Evolutionary conservation across 225 moss, liverwort and hornwort genomes (phyloP), one percentile per base, ranked within the genome.

Genomic region (Climacium dendroides): DNA sequence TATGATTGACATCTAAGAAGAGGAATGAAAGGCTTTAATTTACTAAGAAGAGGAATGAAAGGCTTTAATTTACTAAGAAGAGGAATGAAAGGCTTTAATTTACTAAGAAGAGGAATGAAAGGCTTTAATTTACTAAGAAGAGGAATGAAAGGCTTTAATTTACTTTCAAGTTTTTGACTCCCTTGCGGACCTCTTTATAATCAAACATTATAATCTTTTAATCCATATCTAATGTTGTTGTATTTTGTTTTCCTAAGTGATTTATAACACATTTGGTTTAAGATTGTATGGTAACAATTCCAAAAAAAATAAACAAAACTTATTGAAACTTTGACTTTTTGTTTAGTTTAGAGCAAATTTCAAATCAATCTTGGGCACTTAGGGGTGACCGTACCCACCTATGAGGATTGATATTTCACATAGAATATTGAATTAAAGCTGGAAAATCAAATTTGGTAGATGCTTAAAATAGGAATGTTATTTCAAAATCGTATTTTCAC

Each of bases 311-410:
- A 19, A 19, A 19, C 10, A n/a, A 65, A 22, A 35, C 6, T 35
- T 34, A 34, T 19, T 2, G 18, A 16, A 34, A 18, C 29, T 34
- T 32, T 63, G 16, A 2, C 29, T 30, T 62, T 30, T 62, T 61
- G 61, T 64, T 64, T 34, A 9, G 8, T 62, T 62, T 18, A 34
- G 63, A 63, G 4, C 0, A 63, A 30, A 16, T 32, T 32, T 2
- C 3, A 63, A 19, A 19, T 1, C 10, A n/a, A n/a, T n/a, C 10
- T 10, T 65, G 8, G 19, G 9, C 65, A 65, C 35, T 19, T 11
- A 65, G 17, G 10, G 3, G 6, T 35, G 19, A 19, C 3, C 3
- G 0, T 65, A 19, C 35, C 19, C 3, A 35, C 0, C 1, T 65
- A 19, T 3, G 19, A 65, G 19, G 35, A 8, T 35, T 11, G 35